Evolutionary conservation across 1,284 basidiomycete genomes (phyloP).

Genomic region (Fistulina hepatica): DNA sequence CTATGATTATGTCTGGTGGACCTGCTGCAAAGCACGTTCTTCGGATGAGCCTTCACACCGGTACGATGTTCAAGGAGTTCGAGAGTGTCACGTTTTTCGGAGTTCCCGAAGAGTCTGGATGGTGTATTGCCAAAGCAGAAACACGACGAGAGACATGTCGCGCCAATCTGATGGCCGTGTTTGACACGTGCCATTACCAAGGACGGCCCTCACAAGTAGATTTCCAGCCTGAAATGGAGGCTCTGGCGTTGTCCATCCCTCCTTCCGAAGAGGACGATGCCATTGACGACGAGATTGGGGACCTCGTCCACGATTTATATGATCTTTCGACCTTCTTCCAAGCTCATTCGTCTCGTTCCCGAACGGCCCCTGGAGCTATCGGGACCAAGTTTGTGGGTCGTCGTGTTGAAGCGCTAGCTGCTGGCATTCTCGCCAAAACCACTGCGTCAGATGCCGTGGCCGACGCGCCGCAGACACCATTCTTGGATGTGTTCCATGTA

Average conservation of each 20-base stretch:
- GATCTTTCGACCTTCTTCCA: conserved; percentile 83
- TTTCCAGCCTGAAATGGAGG: conserved; percentile 50
- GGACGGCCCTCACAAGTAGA: conserved; percentile 64
- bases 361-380: conserved; percentile 17
- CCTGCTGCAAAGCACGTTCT: conserved; percentile 76
- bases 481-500: conserved; percentile 65
- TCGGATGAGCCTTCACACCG: conserved; percentile 71
- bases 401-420: conserved; percentile 63
- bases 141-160: conserved; percentile 54
- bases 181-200: conserved; percentile 70
- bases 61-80: conserved; percentile 30
- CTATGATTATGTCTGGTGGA: conserved; percentile 65
- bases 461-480: conserved; percentile 60
- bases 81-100: conserved; percentile 68
- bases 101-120: conserved; percentile 70
- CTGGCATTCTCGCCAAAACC: conserved; percentile 70
- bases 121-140: conserved; percentile 69
- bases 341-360: conserved; percentile 29
- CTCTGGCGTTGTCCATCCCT: conserved; percentile 24
- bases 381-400: conserved; percentile 26
- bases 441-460: conserved; percentile 37
- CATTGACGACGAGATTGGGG: conserved; percentile 64
- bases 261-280: conserved; percentile 16
- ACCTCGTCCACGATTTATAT: conserved; percentile 78
- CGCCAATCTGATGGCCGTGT: conserved; percentile 71